Conservation (phyloP, 2,329 filamentous ascomycete species). For the Cordyceps pruinosa region DNA sequence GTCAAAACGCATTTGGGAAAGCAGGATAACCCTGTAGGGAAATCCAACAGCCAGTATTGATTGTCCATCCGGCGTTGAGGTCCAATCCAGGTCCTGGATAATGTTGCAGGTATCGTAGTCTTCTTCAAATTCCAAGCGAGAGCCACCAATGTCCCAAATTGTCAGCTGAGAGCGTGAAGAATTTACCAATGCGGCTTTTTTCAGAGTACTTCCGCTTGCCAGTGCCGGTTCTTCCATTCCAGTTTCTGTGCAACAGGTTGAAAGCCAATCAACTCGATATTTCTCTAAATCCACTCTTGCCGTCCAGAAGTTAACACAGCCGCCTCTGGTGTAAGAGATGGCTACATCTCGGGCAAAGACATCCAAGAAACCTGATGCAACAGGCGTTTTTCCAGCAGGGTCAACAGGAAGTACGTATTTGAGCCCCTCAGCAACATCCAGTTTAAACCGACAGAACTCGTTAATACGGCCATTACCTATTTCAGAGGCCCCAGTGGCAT, state of each 20-base stretch:
- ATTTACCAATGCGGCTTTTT: slow-evolving; percentile 81
- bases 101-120: slow-evolving; percentile 64
- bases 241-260: slow-evolving; percentile 76
- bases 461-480: slow-evolving; percentile 33
- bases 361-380: slow-evolving; percentile 73
- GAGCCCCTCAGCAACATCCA: slow-evolving; percentile 53
- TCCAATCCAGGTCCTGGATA: slow-evolving; percentile 89
- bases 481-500: slow-evolving; percentile 24
- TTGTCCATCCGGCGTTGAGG: slow-evolving; percentile 80
- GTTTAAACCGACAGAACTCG: slow-evolving; percentile 65
- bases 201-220: slow-evolving; percentile 77
- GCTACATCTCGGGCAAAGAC: slow-evolving; percentile 81
- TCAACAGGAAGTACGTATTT: slow-evolving; percentile 74
- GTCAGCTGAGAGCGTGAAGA: slow-evolving; percentile 65
- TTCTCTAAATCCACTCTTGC: slow-evolving; percentile 59
- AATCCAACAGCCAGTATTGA: slow-evolving; percentile 91
- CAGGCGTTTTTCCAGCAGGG: slow-evolving; percentile 67
- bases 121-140: slow-evolving; percentile 74
- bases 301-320: slow-evolving; percentile 78
- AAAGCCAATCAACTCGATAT: slow-evolving; percentile 69
- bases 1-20: slow-evolving; percentile 85
- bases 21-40: slow-evolving; percentile 71
- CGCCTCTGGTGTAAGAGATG: slow-evolving; percentile 72
- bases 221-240: slow-evolving; percentile 65
- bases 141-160: slow-evolving; percentile 84